These are phyloP conservation scores for Solanum bulbocastanum DNA, from an alignment of 257 asterid species.

Conservation along the genomic window DNA sequence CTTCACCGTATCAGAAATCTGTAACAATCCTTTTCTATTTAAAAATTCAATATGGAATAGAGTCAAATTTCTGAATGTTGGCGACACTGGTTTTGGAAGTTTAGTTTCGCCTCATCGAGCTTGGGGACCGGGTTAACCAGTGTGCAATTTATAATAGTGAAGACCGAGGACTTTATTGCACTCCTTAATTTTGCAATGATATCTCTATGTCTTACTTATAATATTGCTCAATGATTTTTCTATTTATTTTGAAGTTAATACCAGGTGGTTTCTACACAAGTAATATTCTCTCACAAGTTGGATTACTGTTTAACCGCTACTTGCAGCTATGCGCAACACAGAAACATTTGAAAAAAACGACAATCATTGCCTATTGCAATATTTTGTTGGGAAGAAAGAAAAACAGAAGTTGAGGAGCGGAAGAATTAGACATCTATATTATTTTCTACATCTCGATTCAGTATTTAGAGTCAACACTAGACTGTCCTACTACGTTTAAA, in stretches of 20 bases:
- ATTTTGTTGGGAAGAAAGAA: background rate
- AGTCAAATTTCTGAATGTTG: background rate
- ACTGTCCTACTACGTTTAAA: background rate
- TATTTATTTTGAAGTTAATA: background rate
- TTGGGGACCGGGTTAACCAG: background rate
- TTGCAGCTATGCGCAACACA: background rate
- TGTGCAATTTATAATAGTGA: background rate
- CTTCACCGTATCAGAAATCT: background rate
- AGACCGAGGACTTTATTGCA: background rate
- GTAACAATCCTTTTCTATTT: background rate
- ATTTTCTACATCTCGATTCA: background rate
- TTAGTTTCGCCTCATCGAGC: background rate
- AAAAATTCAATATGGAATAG: background rate
- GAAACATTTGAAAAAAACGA: background rate
- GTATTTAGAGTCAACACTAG: background rate
- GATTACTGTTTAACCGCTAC: background rate
- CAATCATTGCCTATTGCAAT: background rate
- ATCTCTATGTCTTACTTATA: background rate
- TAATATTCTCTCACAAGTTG: background rate
- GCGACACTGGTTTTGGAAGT: background rate
- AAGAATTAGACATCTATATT: background rate
- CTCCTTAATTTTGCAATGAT: background rate
- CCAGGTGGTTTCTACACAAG: background rate
- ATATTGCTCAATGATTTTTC: background rate
- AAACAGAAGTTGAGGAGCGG: background rate